A percentile compares a stretch with the other conserved stretches of the same genome.
Evolutionary conservation across 1,284 basidiomycete species (phyloP).

Genomic region (Kwoniella shivajii): DNA sequence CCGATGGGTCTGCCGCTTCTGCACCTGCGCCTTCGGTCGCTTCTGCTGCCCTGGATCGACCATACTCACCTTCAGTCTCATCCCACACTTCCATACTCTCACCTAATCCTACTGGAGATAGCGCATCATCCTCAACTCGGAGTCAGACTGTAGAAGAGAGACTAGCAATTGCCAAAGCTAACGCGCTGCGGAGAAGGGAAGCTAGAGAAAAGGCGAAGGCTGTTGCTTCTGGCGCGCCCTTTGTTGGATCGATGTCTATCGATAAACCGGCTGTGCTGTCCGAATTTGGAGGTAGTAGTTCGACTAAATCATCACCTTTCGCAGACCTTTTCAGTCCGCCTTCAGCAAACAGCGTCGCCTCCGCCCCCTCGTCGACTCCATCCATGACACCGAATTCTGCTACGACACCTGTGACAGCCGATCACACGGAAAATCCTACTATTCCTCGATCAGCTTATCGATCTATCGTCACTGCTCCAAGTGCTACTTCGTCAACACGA

Average conservation of each 20-base stretch:
- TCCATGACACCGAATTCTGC: constrained; percentile 4
- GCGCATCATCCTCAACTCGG: constrained; percentile 23
- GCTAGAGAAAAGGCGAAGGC: constrained; percentile 40
- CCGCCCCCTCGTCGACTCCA: neutral
- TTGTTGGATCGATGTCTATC: neutral
- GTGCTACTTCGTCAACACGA: constrained; percentile 17
- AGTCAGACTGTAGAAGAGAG: constrained; percentile 40
- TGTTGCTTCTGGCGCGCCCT: constrained; percentile 12
- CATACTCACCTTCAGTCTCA: constrained; percentile 27
- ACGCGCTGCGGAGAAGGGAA: constrained; percentile 44
- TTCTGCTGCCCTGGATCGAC: constrained; percentile 10
- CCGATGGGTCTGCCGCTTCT: constrained; percentile 10
- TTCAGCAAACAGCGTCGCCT: neutral
- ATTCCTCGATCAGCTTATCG: constrained; percentile 16
- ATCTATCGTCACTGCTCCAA: constrained; percentile 28
- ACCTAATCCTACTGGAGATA: constrained; percentile 38
- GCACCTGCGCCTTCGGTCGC: constrained; percentile 4
- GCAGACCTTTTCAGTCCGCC: constrained; percentile 33
- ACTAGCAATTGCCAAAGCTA: constrained; percentile 46
- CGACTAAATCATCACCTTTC: constrained; percentile 25
- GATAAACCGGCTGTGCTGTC: neutral
- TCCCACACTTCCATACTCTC: constrained; percentile 28
- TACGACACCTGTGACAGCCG: constrained; percentile 2
- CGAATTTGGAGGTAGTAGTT: constrained; percentile 1
- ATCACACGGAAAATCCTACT: constrained; percentile 1